Evolutionary conservation across 2,329 filamentous ascomycete species (phyloP).

Genomic region (Harringtonia aguacate): DNA sequence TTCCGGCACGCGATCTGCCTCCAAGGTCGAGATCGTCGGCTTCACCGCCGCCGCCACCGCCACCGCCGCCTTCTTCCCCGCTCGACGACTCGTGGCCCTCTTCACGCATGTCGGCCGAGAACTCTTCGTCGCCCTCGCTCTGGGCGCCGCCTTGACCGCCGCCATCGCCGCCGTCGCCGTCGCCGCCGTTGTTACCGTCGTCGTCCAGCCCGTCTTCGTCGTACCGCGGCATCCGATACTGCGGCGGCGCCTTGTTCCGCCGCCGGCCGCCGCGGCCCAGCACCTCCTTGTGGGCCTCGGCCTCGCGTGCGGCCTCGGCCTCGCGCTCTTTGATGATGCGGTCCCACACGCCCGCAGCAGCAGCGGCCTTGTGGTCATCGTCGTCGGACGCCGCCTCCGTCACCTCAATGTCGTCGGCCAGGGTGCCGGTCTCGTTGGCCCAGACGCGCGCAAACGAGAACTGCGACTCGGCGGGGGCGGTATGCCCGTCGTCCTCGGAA

Average conservation of each 20-base stretch:
- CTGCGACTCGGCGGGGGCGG: slow-evolving; percentile 61
- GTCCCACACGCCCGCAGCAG: slow-evolving; percentile 68
- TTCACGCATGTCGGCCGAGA: not conserved
- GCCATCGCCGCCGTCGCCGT: slow-evolving; percentile 12
- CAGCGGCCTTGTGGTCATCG: slow-evolving; percentile 9
- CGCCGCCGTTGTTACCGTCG: slow-evolving; percentile 14
- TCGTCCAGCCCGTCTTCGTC: slow-evolving; percentile 14
- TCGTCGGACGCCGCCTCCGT: slow-evolving; percentile 30
- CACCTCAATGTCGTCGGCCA: slow-evolving; percentile 53
- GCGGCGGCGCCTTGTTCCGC: slow-evolving; percentile 41
- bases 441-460: slow-evolving; percentile 89
- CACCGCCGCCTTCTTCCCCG: not conserved
- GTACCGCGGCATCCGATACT: slow-evolving; percentile 15
- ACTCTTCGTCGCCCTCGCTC: not conserved
- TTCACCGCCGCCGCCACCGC: no score
- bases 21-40: no score
- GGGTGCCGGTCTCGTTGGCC: slow-evolving; percentile 65
- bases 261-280: slow-evolving; percentile 78
- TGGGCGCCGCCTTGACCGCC: not conserved
- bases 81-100: not conserved
- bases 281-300: slow-evolving; percentile 56
- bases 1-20: no score
- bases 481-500: slow-evolving; percentile 49
- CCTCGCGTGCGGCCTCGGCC: slow-evolving; percentile 62
- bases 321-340: slow-evolving; percentile 79